Base-by-base conservation (phyloP, 1,139 yeast genomes). In the Kazachstania sp. region DNA sequence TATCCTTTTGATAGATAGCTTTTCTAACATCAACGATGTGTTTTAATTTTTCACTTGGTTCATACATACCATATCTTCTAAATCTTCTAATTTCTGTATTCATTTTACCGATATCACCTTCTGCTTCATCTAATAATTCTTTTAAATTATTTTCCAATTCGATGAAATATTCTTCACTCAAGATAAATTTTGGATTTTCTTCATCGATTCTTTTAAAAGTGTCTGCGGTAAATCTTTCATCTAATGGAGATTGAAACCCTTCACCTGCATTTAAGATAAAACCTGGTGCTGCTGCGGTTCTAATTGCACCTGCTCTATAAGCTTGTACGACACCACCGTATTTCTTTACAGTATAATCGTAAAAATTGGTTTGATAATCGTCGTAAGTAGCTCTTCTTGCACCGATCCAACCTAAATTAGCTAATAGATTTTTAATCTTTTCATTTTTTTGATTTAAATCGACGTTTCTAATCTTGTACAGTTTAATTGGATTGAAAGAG, bases 321-420 rank as follows among this genome's bases (percentile, higher is more conserved):
- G 97, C 95, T 56, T 77, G 76, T 47, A 87, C 77, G 61, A 86
- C 72, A 18, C 95, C 92, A 48, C 96, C 97, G 54, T 71, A 76
- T 57, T 78, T 74, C 57, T 80, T 76, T 61, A 86, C 78, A 63
- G 76, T 75, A 59, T 68, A 69, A 46, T 80, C 79, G 61, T 92
- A 79, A 73, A 80, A 84, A 58, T 71, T 75, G 51, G 82, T 86
- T 58, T 77, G 78, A 74, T 83, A 92, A 54, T 81, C 90, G 39
- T 79, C 83, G 29, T 79, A 71, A 20, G 83, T 74, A 16, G 83
- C 84, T 59, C 81, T 81, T 66, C 81, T 83, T 23, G 94, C 76
- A 45, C 96, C 95, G 20, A 96, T 87, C 97, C 97, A 92, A 41
- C 97, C 97, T 57, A 88, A 71, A 11, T 68, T 68, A 42, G 81